phyloP scores from a whole-genome alignment of 2,329 filamentous ascomycete species.

The Acarospora socialis region DNA sequence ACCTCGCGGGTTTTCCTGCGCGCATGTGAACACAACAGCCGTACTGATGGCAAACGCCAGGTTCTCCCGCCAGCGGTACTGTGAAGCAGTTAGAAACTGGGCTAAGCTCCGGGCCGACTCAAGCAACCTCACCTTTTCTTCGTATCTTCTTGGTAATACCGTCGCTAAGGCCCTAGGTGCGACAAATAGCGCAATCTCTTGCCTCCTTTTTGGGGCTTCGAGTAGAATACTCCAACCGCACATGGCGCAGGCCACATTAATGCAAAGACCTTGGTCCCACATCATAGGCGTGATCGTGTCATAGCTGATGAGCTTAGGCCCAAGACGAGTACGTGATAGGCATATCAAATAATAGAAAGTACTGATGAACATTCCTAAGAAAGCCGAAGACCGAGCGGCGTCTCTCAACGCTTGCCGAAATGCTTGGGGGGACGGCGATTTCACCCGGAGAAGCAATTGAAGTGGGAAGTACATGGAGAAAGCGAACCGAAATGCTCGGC shows the following conservation, averaged over 20 bases:
- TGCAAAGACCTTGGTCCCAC: conserved; percentile 49
- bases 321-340: conserved; percentile 57
- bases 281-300: conserved; percentile 38
- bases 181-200: conserved; percentile 69
- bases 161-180: conserved; percentile 64
- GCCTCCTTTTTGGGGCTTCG: conserved; percentile 49
- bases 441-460: conserved; percentile 49
- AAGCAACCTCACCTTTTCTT: conserved; percentile 23
- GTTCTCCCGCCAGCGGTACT: conserved; percentile 18
- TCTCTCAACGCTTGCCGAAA: conserved; percentile 41
- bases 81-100: conserved; percentile 4
- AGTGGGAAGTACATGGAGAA: conserved; percentile 65
- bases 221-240: conserved; percentile 74
- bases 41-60: conserved; percentile 50
- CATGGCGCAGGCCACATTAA: conserved; percentile 55
- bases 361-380: conserved; percentile 62
- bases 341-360: conserved; percentile 80
- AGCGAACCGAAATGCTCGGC: conserved; percentile 56
- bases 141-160: conserved; percentile 57
- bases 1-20: conserved; percentile 45
- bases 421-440: conserved; percentile 31
- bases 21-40: conserved; percentile 55
- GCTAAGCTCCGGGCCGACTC: no score
- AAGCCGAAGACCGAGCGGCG: conserved; percentile 57
- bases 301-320: conserved; percentile 51